Evolutionary conservation across 2,329 filamentous ascomycete genomes (phyloP).

Genomic region (Penicillium expansum): DNA sequence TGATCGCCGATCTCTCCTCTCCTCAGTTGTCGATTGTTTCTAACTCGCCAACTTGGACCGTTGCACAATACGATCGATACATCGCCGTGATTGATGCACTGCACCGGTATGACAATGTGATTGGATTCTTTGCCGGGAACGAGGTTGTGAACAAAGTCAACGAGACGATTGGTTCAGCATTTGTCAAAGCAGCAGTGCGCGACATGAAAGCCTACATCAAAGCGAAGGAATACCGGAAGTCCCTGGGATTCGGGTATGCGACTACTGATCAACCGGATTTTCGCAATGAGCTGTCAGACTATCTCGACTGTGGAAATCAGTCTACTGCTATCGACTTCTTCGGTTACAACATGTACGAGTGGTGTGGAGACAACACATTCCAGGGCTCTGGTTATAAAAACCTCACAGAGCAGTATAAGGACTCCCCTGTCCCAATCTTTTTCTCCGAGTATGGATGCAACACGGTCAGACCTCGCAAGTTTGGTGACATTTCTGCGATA

Average conservation of each 20-base stretch:
- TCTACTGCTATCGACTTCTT: slow-evolving; percentile 83
- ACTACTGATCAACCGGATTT: slow-evolving; percentile 53
- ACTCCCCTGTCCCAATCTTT: slow-evolving; percentile 90
- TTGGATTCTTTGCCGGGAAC: slow-evolving; percentile 97
- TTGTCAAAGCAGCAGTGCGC: slow-evolving; percentile 93
- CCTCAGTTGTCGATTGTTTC: slow-evolving; percentile 81
- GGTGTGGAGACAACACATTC: slow-evolving; percentile 84
- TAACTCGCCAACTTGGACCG: slow-evolving; percentile 72
- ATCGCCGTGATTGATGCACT: slow-evolving; percentile 75
- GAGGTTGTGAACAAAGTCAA: slow-evolving; percentile 81
- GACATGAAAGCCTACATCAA: slow-evolving; percentile 93
- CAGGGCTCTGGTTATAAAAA: slow-evolving; percentile 71
- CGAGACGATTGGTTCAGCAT: slow-evolving; percentile 85
- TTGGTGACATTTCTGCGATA: slow-evolving; percentile 77
- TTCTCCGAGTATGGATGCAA: slow-evolving; percentile 99
- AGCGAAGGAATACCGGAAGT: slow-evolving; percentile 62
- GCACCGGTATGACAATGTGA: slow-evolving; percentile 76
- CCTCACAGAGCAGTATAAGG: slow-evolving; percentile 77
- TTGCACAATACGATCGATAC: slow-evolving; percentile 74
- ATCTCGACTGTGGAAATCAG: slow-evolving; percentile 81
- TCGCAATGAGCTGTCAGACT: slow-evolving; percentile 75
- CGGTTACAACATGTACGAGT: slow-evolving; percentile 99
- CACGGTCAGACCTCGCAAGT: slow-evolving; percentile 65
- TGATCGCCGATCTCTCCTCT: slow-evolving; percentile 83
- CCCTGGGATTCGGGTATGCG: slow-evolving; percentile 79